Evolutionary conservation across 352 stramenopile species (phyloP), one percentile per base, ranked within the genome.

Genomic region (Globisporangium viniferum): DNA sequence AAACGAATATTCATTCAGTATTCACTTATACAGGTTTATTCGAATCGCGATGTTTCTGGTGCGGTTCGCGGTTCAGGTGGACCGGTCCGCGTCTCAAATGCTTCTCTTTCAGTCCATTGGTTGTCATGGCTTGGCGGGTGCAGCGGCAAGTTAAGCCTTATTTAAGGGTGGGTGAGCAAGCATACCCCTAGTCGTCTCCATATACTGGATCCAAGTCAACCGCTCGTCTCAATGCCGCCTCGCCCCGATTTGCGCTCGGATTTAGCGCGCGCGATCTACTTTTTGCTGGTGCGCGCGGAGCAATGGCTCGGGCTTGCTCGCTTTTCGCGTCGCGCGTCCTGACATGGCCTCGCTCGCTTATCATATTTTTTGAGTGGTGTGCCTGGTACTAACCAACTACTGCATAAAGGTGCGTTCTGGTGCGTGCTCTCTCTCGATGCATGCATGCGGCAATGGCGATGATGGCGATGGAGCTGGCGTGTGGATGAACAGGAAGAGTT

Each of bases 291-390:
- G 14, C 18, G 22, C 9, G 18, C 20, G 2, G 22, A 55, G 60
- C 60, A 66, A 66, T 62, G 31, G 56, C 33, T 62, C 33, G 55
- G 29, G 54, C 54, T 59, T 41, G 54, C 54, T 39, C 31, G 55
- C 31, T 36, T 61, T 62, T 62, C 57, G 60, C 24, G 46, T 46
- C 48, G 49, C 24, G 60, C 60, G 24, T 48, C 46, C n/a, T 61
- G 44, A 51, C 44, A 22, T 18, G 24, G 8, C 14, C 27, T 49
- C 57, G 41, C 64, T 57, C 57, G 66, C 48, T 71, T 54, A 20
- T 59, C 75, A 79, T 81, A 76, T 83, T 80, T 85, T 88, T 89
- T 76, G 77, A 84, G 77, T 84, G 77, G 77, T 89, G 79, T 83
- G 80, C 82, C 79, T 88, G 79, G 77, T 86, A 86, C 76, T 81